These are phyloP conservation scores for Parasitella parasitica DNA, from an alignment of 371 early-diverging fungal species.

Conservation along the genomic window DNA sequence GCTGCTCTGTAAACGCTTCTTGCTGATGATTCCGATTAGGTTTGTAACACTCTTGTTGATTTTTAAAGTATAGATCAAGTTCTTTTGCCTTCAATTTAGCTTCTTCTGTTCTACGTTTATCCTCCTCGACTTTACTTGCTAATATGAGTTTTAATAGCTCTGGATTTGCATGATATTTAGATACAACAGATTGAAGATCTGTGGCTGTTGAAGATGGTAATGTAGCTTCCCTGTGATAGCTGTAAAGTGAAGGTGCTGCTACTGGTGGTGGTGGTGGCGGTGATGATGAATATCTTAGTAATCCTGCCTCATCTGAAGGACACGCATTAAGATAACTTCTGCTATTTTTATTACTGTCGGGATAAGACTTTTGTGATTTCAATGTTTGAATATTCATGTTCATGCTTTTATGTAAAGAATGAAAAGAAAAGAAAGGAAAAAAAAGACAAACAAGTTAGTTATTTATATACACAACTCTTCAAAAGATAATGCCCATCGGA, in stretches of 20 bases:
- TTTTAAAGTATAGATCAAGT: conserved; percentile 35
- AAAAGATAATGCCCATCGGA: background rate
- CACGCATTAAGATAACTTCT: background rate
- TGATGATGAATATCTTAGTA: conserved; percentile 4
- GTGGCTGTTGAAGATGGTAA: background rate
- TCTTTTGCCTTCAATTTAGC: conserved; percentile 55
- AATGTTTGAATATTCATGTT: conserved; percentile 21
- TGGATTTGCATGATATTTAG: conserved; percentile 50
- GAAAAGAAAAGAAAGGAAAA: background rate
- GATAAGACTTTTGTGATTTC: conserved; percentile 13
- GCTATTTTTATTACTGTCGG: background rate
- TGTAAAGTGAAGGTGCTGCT: background rate
- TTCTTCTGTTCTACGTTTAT: conserved; percentile 62
- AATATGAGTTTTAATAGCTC: conserved; percentile 56
- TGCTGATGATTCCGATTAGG: conserved; percentile 8
- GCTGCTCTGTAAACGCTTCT: background rate
- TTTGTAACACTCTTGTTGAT: background rate
- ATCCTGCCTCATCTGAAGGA: conserved; percentile 14
- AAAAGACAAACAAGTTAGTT: background rate
- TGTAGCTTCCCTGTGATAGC: background rate
- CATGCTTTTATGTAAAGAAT: background rate
- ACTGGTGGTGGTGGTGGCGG: background rate
- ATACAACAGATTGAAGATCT: conserved; percentile 38
- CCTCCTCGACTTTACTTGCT: conserved; percentile 60
- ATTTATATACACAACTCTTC: background rate